A percentile compares a stretch with the other conserved stretches of the same genome.
These are phyloP conservation scores for Pseudozyma tsukubaensis DNA, from an alignment of 1,284 basidiomycete species.

Conservation along the genomic window DNA sequence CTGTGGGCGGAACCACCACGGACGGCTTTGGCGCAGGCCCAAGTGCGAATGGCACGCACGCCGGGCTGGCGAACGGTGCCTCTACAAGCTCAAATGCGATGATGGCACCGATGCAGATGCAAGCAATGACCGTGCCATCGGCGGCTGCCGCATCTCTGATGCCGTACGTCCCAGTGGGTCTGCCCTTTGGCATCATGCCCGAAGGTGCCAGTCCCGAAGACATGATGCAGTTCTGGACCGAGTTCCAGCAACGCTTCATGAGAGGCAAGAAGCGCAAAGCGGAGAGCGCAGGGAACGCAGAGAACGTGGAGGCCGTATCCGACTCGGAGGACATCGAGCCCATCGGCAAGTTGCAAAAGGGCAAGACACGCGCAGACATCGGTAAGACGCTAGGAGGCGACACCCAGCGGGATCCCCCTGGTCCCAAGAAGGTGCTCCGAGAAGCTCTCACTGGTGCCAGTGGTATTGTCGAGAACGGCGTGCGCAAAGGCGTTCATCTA, in stretches of 20 bases:
- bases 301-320: slow-evolving; percentile 20
- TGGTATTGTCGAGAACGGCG: slow-evolving; percentile 43
- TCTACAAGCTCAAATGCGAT: slow-evolving; percentile 4
- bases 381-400: slow-evolving; percentile 80
- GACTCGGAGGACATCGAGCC: slow-evolving; percentile 47
- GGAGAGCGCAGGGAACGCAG: too few species aligned
- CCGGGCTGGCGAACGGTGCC: slow-evolving; percentile 24
- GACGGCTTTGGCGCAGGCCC: slow-evolving; percentile 30
- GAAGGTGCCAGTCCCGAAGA: slow-evolving; percentile 40
- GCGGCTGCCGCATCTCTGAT: slow-evolving; percentile 29
- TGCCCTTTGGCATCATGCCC: slow-evolving; percentile 50
- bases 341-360: slow-evolving; percentile 44
- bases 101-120: slow-evolving; percentile 3
- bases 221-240: slow-evolving; percentile 54
- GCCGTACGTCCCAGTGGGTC: slow-evolving; percentile 35
- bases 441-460: slow-evolving; percentile 26
- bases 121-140: slow-evolving; percentile 6
- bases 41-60: slow-evolving; percentile 23
- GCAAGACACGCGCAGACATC: slow-evolving; percentile 40
- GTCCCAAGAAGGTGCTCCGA: slow-evolving; percentile 73
- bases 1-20: slow-evolving; percentile 38
- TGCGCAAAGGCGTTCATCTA: slow-evolving; percentile 36
- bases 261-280: slow-evolving; percentile 50
- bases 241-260: slow-evolving; percentile 44
- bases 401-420: slow-evolving; percentile 72